phyloP scores from a whole-genome alignment of 1,284 basidiomycete genomes.

The Mycena sp. region DNA sequence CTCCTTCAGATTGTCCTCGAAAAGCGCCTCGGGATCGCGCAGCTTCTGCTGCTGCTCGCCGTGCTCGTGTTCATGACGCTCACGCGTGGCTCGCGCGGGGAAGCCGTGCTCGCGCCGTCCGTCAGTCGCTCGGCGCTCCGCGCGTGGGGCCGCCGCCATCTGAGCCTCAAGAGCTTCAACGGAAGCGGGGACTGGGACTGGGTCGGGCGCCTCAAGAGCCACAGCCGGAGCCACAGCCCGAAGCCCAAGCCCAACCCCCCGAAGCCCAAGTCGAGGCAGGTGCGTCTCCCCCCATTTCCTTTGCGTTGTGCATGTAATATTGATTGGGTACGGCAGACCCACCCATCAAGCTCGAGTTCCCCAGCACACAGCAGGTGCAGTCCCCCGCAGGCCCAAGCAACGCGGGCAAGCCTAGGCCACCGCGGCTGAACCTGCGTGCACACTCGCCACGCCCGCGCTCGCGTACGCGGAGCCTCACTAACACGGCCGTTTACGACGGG shows the following conservation, averaged over 20 bases:
- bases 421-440: slow-evolving; percentile 21
- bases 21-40: slow-evolving; percentile 85
- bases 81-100: slow-evolving; percentile 78
- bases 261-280: background rate
- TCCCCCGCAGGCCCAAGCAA: background rate
- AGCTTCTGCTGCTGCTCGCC: slow-evolving; percentile 80
- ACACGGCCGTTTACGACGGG: slow-evolving; percentile 13
- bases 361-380: background rate
- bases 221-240: slow-evolving; percentile 21
- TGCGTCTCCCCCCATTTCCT: background rate
- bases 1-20: slow-evolving; percentile 80
- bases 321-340: background rate
- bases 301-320: background rate
- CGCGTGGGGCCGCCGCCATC: slow-evolving; percentile 35
- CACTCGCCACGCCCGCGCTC: background rate
- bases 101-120: slow-evolving; percentile 36
- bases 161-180: slow-evolving; percentile 25
- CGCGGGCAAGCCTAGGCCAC: slow-evolving; percentile 18
- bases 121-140: slow-evolving; percentile 19
- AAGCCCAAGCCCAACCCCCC: background rate
- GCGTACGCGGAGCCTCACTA: slow-evolving; percentile 21
- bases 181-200: slow-evolving; percentile 31
- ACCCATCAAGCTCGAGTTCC: slow-evolving; percentile 23
- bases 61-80: slow-evolving; percentile 87
- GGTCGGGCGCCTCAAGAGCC: slow-evolving; percentile 26